Base-by-base conservation (phyloP, 768 basidiomycete species). In the Chlorophyllum brunneum region DNA sequence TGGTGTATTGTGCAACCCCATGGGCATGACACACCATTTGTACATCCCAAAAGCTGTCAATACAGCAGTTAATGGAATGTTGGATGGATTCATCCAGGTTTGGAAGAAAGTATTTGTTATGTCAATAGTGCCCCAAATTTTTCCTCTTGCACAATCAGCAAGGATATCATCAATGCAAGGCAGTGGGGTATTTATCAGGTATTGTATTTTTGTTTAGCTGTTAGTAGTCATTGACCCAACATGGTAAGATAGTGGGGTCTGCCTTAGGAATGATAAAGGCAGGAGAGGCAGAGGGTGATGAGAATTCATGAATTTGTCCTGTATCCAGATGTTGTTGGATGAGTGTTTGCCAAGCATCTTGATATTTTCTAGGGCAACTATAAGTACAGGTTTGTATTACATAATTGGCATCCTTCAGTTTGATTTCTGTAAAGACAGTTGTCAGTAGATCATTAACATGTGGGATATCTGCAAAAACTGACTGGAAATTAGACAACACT, bases 221-320 rank as follows among this genome's bases (percentile, higher is more conserved):
- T 0, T 63, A 53, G 51, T 63, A 74, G 31, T 73, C 66, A 48
- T 67, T 69, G 0, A 74, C 68, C 68, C 70, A 71, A 0, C 64
- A 60, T 0, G 70, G 70, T 15, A 67, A 24, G 0, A 56, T 68
- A 0, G 60, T 56, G 0, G 53, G 50, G 39, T 70, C 64, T 0
- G 60, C n/a, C 44, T 69, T 71, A 0, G 63, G 69, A 1, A 75
- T 66, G 2, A 75, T 60, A 47, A 74, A 75, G 0, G 65, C 62
- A 0, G 70, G 73, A 0, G 67, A 77, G 0, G 67, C 62, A 51
- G 61, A 67, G 3, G 46, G 43, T 0, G 66, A 67, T 1, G 45
- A 48, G 0, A 67, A 72, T 0, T 64, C 64, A 0, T 61, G 52
- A 0, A 76, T 63, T 0, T 62, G 56, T 0, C 74, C 68, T 0